Evolutionary conservation across 352 stramenopile species (phyloP).

Genomic region (Phytophthora boehmeriae): DNA sequence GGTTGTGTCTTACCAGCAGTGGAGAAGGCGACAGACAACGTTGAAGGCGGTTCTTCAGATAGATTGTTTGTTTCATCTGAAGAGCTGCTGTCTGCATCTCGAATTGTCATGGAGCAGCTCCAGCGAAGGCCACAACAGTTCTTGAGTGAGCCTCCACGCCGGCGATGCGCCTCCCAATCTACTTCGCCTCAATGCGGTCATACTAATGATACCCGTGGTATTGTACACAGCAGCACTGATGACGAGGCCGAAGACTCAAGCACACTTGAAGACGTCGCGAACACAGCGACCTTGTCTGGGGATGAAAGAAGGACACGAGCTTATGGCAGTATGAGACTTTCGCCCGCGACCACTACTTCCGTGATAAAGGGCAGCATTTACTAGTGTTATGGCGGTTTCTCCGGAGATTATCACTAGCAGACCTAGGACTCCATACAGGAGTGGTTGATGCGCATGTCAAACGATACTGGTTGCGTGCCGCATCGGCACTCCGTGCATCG

Average conservation of each 20-base stretch:
- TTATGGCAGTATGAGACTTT: constrained; percentile 1
- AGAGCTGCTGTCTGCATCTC: not conserved
- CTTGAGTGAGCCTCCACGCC: not conserved
- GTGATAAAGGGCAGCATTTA: constrained; percentile 2
- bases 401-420: not conserved
- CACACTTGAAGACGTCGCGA: not conserved
- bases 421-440: not conserved
- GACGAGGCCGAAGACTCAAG: not conserved
- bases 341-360: not conserved
- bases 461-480: constrained; percentile 3
- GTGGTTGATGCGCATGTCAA: not conserved
- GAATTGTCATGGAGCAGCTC: not conserved
- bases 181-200: not conserved
- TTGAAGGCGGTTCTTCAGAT: not conserved
- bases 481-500: not conserved
- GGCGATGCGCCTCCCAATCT: not conserved
- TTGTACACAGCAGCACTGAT: not conserved
- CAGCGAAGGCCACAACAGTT: not conserved
- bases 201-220: too few species aligned
- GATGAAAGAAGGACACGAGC: not conserved
- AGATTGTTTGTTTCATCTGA: not conserved
- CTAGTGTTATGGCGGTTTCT: constrained; percentile 8
- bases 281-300: not conserved
- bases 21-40: not conserved
- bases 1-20: constrained; percentile 1